Conservation (phyloP, 768 basidiomycete genomes). For the Candolleomyces eurysporus region DNA sequence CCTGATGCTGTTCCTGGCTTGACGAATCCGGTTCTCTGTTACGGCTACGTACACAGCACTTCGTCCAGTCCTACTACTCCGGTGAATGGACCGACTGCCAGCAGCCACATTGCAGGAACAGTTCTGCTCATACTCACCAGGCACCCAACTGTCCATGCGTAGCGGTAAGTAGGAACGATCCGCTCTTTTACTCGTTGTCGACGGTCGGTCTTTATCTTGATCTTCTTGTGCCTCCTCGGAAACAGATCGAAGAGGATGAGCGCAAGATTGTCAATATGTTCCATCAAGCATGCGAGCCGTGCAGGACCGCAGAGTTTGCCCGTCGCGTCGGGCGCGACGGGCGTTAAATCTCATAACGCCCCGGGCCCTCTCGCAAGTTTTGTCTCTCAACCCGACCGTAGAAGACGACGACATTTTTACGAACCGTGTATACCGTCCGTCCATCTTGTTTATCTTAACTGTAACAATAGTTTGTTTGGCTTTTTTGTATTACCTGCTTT, state of each 20-base stretch:
- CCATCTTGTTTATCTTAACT: not conserved
- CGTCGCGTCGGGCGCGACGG: constrained; percentile 27
- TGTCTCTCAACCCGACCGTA: not conserved
- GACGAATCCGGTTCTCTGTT: not conserved
- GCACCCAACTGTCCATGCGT: constrained; percentile 58
- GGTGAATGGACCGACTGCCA: constrained; percentile 59
- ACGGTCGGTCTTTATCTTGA: not conserved
- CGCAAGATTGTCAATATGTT: constrained; percentile 64
- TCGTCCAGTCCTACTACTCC: constrained; percentile 59
- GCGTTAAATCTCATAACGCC: constrained; percentile 1
- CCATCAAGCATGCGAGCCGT: constrained; percentile 60
- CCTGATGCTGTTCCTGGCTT: too few species aligned
- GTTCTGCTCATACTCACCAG: constrained; percentile 57
- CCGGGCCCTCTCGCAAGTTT: not conserved
- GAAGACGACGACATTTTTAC: not conserved
- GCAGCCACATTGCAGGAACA: constrained; percentile 48
- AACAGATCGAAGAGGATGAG: constrained; percentile 42
- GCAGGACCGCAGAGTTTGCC: constrained; percentile 39
- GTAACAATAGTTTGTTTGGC: not conserved
- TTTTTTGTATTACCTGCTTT: too few species aligned
- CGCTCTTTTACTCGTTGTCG: not conserved
- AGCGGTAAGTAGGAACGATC: constrained; percentile 27
- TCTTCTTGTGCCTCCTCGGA: not conserved
- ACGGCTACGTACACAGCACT: constrained; percentile 44
- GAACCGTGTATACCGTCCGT: not conserved